Evolutionary conservation across 192 early-diverging fungal species (phyloP).

Genomic region (Cladochytrium replicatum): DNA sequence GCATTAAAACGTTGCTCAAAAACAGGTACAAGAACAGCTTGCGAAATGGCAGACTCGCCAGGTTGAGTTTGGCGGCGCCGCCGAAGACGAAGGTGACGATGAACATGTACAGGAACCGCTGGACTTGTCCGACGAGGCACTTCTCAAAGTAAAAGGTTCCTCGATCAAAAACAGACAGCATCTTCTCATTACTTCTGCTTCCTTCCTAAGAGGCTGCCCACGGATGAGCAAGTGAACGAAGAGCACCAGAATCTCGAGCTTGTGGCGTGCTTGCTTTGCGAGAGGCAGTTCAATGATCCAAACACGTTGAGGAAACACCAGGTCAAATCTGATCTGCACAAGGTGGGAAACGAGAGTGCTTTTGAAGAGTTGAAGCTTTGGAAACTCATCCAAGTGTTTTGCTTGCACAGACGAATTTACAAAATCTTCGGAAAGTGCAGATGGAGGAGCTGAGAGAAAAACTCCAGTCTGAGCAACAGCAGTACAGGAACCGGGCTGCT

Average conservation of each 20-base stretch:
- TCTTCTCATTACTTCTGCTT: too few relatives aligned
- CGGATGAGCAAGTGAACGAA: constrained; percentile 21
- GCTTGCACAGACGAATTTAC: constrained; percentile 21
- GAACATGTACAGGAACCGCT: not conserved
- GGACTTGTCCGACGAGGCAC: constrained; percentile 16
- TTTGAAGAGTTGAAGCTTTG: not conserved
- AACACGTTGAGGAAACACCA: constrained; percentile 45
- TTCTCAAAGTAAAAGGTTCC: constrained; percentile 7
- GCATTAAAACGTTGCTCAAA: not conserved
- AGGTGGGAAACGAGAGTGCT: constrained; percentile 10
- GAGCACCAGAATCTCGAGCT: constrained; percentile 26
- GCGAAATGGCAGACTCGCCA: constrained; percentile 2
- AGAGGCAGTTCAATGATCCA: constrained; percentile 41
- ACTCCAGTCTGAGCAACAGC: constrained; percentile 15
- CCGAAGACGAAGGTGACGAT: not conserved
- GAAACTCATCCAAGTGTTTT: too few relatives aligned
- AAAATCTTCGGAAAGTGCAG: constrained; percentile 10
- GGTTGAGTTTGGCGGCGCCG: not conserved
- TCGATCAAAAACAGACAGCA: constrained; percentile 2
- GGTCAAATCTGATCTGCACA: constrained; percentile 47
- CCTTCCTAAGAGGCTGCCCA: constrained; percentile 4
- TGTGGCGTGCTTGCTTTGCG: constrained; percentile 49
- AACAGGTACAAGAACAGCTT: not conserved
- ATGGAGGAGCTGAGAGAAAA: constrained; percentile 2
- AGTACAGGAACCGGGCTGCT: constrained; percentile 56